Base-by-base conservation (phyloP, 495 filamentous ascomycete genomes). In the Stereocaulon alpinum region DNA sequence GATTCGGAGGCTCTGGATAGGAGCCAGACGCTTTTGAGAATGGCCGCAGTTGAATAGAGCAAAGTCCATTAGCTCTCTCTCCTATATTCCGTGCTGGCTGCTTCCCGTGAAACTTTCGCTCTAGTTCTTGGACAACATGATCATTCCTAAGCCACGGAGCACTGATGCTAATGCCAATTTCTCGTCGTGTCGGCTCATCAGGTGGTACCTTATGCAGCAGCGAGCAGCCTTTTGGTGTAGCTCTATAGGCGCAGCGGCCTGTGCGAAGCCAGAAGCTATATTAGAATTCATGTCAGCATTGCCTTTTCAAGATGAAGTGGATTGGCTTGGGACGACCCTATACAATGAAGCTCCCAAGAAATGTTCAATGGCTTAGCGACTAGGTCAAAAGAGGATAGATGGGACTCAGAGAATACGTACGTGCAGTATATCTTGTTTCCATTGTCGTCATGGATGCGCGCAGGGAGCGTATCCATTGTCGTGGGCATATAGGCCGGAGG, bases 351-450 rank as follows among this genome's bases (percentile, higher is more conserved):
- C 24, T 24, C 24, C 24, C 24, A 24, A 3, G 24, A 24, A 3
- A 24, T 24, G 24, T 24, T 24, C 24, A 3, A 24, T 24, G 24
- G 24, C 24, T 24, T 24, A 3, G 24, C 24, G 3, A 24, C 24
- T 24, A 3, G 24, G 24, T 24, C 24, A 24, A 24, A 24, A 24
- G 24, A 24, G 24, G 24, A 24, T 3, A 24, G 24, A 24, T 24
- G 1, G 24, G 24, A 24, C 24, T 24, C 24, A 24, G 24, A 24
- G 24, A 24, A 24, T 24, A 24, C 24, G 24, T 24, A 24, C 5
- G 49, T 52, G 18, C 49, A 52, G 49, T 52, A 52, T 2, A 52
- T 22, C 49, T 52, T 52, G 30, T 52, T 32, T 12, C 49, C 49
- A 22, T 52, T 37, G 6, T 17, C 29, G 30, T 32, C 49, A 32